phyloP scores from a whole-genome alignment of 78 protist genomes.

The Dictyostelium discoideum region DNA sequence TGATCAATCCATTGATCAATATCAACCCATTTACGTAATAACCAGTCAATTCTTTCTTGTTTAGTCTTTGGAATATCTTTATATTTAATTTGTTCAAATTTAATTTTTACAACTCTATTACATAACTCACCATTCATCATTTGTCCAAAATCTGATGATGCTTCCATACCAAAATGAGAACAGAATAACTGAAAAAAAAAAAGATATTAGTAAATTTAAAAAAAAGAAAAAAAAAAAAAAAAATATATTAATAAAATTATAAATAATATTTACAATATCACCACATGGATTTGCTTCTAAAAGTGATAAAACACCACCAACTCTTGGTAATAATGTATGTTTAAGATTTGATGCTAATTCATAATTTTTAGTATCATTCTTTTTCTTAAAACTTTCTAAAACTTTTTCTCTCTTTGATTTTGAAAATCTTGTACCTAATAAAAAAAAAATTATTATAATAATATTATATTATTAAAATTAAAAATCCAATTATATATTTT shows the following conservation, averaged over 20 bases:
- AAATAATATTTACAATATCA: conserved; percentile 60
- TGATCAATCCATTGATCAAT: conserved; percentile 60
- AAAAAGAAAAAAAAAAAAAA: background rate
- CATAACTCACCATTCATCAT: conserved; percentile 77
- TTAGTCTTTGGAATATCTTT: conserved; percentile 62
- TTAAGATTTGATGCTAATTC: conserved; percentile 55
- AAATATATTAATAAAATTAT: background rate
- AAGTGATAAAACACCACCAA: conserved; percentile 65
- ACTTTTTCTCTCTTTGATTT: conserved; percentile 79
- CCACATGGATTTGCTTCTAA: conserved; percentile 75
- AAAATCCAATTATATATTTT: no score
- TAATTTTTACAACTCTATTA: conserved; percentile 61
- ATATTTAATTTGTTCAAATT: conserved; percentile 47
- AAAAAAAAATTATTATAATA: no score
- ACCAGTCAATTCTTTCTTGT: conserved; percentile 64
- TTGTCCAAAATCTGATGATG: conserved; percentile 38
- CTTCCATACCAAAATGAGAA: conserved; percentile 71
- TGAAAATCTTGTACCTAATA: conserved; percentile 43
- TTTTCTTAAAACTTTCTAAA: conserved; percentile 72
- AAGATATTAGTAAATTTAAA: background rate
- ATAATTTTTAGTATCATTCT: conserved; percentile 57
- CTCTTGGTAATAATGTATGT: conserved; percentile 74
- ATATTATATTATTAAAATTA: no score
- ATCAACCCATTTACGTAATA: conserved; percentile 31
- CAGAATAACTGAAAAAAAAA: conserved; percentile 25